These are phyloP conservation scores for Vitellaria paradoxa DNA, from an alignment of 179 eudicot genomes.

Conservation along the genomic window DNA sequence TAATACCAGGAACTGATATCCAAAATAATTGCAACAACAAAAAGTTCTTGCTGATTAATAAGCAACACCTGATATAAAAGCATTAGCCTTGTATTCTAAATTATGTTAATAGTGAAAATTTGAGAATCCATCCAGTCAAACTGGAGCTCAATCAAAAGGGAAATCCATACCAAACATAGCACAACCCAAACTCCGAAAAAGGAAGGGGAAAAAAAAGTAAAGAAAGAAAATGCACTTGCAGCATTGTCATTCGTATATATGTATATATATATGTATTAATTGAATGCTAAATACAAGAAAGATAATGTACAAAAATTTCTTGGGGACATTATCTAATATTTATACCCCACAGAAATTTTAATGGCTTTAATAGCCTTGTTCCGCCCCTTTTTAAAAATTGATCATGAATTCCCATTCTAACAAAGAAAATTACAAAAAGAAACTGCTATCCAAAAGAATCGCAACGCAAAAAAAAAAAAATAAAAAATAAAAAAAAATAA, in stretches of 20 bases:
- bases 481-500: not conserved
- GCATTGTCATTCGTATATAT: slow-evolving; percentile 9
- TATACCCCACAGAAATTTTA: not conserved
- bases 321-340: not conserved
- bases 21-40: too few species aligned
- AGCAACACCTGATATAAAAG: too few species aligned
- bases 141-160: too few species aligned
- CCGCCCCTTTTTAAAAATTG: slow-evolving; percentile 10
- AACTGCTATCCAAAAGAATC: slow-evolving; percentile 29
- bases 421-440: slow-evolving; percentile 1
- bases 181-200: too few species aligned
- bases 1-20: too few species aligned
- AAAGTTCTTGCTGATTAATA: too few species aligned
- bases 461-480: not conserved
- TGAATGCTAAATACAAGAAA: slow-evolving; percentile 12
- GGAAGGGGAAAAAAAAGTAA: too few species aligned
- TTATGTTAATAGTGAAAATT: too few species aligned
- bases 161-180: not conserved
- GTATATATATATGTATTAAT: not conserved
- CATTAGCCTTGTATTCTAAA: too few species aligned
- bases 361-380: slow-evolving; percentile 7
- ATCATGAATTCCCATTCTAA: not conserved
- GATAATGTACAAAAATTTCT: slow-evolving; percentile 9
- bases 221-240: too few species aligned
- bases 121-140: too few species aligned